These are phyloP conservation scores for Candida namnaoensis DNA, from an alignment of 805 yeast genomes.

Conservation along the genomic window DNA sequence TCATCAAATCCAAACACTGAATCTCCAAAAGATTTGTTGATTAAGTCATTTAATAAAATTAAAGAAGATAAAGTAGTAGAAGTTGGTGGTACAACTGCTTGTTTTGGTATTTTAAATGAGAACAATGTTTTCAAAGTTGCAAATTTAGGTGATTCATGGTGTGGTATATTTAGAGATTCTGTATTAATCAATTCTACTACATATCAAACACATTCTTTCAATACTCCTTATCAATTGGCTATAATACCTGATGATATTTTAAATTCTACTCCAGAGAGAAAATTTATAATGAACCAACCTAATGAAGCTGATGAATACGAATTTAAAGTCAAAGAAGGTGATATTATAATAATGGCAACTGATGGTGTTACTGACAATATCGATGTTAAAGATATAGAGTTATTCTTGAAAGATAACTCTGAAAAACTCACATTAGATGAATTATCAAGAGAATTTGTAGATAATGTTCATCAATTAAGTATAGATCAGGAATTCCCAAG, in stretches of 20 bases:
- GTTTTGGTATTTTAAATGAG: slow-evolving; percentile 64
- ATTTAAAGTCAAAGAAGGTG: slow-evolving; percentile 62
- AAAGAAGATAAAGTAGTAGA: slow-evolving; percentile 48
- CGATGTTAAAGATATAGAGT: slow-evolving; percentile 59
- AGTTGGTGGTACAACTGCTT: slow-evolving; percentile 93
- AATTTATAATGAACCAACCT: slow-evolving; percentile 68
- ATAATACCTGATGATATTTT: slow-evolving; percentile 63
- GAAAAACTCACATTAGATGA: slow-evolving; percentile 28
- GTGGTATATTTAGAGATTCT: slow-evolving; percentile 69
- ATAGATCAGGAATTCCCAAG: slow-evolving; percentile 69
- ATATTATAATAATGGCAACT: slow-evolving; percentile 77
- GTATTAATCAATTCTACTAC: slow-evolving; percentile 56
- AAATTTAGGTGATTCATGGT: slow-evolving; percentile 94
- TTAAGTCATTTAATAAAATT: slow-evolving; percentile 46
- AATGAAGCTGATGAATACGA: slow-evolving; percentile 54
- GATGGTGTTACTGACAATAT: slow-evolving; percentile 93
- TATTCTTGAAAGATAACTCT: slow-evolving; percentile 48
- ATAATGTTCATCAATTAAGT: slow-evolving; percentile 59
- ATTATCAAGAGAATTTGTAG: slow-evolving; percentile 49
- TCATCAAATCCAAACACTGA: slow-evolving; percentile 3
- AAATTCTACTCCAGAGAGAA: slow-evolving; percentile 39
- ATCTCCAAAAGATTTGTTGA: slow-evolving; percentile 41
- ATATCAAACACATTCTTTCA: slow-evolving; percentile 80
- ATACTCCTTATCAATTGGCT: slow-evolving; percentile 88
- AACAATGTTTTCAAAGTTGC: slow-evolving; percentile 51